Base-by-base conservation (phyloP, 805 yeast genomes). In the Wickerhamomyces tratensis region DNA sequence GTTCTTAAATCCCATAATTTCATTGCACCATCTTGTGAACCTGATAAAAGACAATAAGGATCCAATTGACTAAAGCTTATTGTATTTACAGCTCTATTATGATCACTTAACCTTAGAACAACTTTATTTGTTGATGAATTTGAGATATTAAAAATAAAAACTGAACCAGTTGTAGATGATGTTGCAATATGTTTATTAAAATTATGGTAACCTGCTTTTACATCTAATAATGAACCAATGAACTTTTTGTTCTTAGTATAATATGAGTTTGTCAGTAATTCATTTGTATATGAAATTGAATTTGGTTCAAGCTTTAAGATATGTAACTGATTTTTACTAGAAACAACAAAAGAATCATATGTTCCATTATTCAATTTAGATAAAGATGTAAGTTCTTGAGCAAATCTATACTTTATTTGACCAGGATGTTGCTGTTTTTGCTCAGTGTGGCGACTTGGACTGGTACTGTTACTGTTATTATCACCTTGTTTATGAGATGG, bases 1-100 rank as follows among this genome's bases (percentile, higher is more conserved):
- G 68, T 53, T 39, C 86, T 64, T 41, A 81, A 58, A 58, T 85
- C 94, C 91, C 93, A 85, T 5, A 84, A 57, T 50, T 82, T 80
- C 46, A 84, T 77, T 14, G 79, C 68, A 5, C 93, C 93, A 63
- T 84, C 93, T 61, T 84, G 93, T 0, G 89, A 82, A 3, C 93
- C 94, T 2, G 81, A 74, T 3, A 76, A 50, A 13, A 77, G 48
- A 15, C 64, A 51, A 49, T 68, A 65, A 6, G 59, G 53, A 25
- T 58, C 58, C 33, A 58, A 51, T 29, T 68, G 69, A 31, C 58
- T 60, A 50, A 71, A 71, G 27, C 65, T 67, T 6, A 72, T 54
- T 0, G 72, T 57, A 41, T 72, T 72, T 20, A 71, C 72, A 0
- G 76, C 72, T 48, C 77, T 53, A 20, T 63, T 61, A 44, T 71